Base-by-base conservation (phyloP, 495 filamentous ascomycete genomes). In the Terfezia boudieri region DNA sequence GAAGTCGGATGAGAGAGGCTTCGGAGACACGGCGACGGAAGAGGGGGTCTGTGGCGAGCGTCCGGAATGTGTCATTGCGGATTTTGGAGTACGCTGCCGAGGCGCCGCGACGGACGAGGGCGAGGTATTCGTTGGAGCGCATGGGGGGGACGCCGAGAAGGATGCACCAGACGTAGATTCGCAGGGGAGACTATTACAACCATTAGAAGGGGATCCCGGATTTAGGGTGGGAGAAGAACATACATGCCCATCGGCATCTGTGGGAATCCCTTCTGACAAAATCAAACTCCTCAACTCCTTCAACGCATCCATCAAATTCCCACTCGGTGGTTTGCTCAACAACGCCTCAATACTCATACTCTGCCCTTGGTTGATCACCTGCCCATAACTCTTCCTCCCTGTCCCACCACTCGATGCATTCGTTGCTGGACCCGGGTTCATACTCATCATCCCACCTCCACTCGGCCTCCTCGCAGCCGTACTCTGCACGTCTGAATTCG, bases 1-100 rank as follows among this genome's bases (percentile, higher is more conserved):
- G 74, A 1, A 99, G 73, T 11, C 90, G 85, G 51, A 94, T 95
- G 16, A 99, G 71, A 64, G 84, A 92, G 26, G 92, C 90, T 66
- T 96, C 92, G 36, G 84, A 89, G 54, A 99, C 90, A 46, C 89
- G 80, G 20, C 90, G 82, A 50, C 90, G 84, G 71, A 96, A 99
- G 36, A 96, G 78, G 20, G 88, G 87, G 62, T 99, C 89, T 35
- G 88, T 95, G 9, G 88, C 86, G 9, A 99, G 70, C 0, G 90
- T 99, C 59, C 90, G 86, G 64, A 95, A 96, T 32, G 90, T 94
- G 66, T 99, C 90, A 60, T 99, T 93, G 61, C 86, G 83, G 63
- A 99, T 99, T 68, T 99, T 99, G 49, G 84, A 77, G 67, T 99
- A 93, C 12, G 86, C 87, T 2, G 87, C 87, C 1, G 88, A 95